These are phyloP conservation scores for Leccinum boreale DNA, from an alignment of 768 basidiomycete species.

Conservation along the genomic window DNA sequence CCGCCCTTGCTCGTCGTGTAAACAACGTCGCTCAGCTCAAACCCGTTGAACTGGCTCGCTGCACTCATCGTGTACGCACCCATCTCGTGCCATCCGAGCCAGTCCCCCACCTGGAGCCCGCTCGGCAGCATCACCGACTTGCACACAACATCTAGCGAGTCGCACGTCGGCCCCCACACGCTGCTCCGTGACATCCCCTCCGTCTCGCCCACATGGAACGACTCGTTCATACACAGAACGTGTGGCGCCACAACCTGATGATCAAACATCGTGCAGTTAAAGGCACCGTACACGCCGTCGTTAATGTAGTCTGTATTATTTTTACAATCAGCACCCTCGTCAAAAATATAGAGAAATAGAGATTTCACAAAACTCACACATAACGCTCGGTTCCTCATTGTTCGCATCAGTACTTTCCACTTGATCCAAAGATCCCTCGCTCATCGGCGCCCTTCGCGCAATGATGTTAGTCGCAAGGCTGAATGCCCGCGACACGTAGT, in stretches of 20 bases:
- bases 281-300: slow-evolving; percentile 96
- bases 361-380: slow-evolving; percentile 68
- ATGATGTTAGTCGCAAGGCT: slow-evolving; percentile 92
- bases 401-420: slow-evolving; percentile 18
- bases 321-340: background rate
- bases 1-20: slow-evolving; percentile 69
- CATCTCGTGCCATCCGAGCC: slow-evolving; percentile 98
- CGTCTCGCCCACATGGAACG: slow-evolving; percentile 42
- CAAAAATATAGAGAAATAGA: slow-evolving; percentile 3
- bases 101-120: slow-evolving; percentile 85
- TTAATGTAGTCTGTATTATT: slow-evolving; percentile 87
- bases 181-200: slow-evolving; percentile 54
- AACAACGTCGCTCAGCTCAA: slow-evolving; percentile 72
- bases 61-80: slow-evolving; percentile 99
- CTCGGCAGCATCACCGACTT: slow-evolving; percentile 58
- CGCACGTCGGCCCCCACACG: slow-evolving; percentile 99
- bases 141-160: slow-evolving; percentile 92
- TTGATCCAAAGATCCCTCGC: slow-evolving; percentile 27
- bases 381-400: slow-evolving; percentile 54
- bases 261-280: slow-evolving; percentile 97
- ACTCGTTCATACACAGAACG: slow-evolving; percentile 67
- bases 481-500: slow-evolving; percentile 91
- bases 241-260: slow-evolving; percentile 89
- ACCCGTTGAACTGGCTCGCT: slow-evolving; percentile 94
- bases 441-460: slow-evolving; percentile 69